Base-by-base conservation (phyloP, 2,329 filamentous ascomycete genomes). In the Verticillium tricorpus region DNA sequence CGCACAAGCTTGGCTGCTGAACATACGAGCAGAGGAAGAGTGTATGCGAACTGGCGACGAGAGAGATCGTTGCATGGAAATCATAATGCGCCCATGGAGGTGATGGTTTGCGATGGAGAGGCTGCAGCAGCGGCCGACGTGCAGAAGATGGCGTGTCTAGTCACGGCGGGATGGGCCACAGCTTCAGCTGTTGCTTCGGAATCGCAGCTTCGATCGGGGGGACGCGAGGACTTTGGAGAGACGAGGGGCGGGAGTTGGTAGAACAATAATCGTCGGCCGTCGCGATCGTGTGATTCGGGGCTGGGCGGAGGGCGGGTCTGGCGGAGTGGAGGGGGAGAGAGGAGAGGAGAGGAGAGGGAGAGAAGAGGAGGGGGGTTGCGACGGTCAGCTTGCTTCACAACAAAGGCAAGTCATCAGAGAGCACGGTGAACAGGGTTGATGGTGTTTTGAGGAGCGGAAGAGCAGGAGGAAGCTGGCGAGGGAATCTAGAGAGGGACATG, bases 11-110 rank as follows among this genome's bases (percentile, higher is more conserved):
- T 64, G 63, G 63, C 45, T 25, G 45, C 57, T 63, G 57, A 67
- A 88, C 86, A 73, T 87, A 89, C 86, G 81, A 70, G 82, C 78
- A 74, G 83, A 82, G 67, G 82, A 35, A 34, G 40, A 78, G 70
- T 81, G 79, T 67, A 81, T 78, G 76, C 81, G 81, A 75, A 85
- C 84, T 69, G 85, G 83, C 74, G 86, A 87, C 67, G 86, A 88
- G 65, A 83, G 78, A 66, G 84, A 86, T 69, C 82, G 82, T 76
- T 86, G 82, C 83, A 86, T 85, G 75, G 83, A 82, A 73, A 84
- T 82, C 82, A 86, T 68, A 62, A 73, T 82, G 80, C 75, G 74
- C 74, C 77, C 79, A 81, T 81, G 71, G 70, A 73, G 70, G 54
- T 32, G 52, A 14, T 34, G 28, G 54, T 12, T 22, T 19, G 45